Conservation (phyloP, 768 basidiomycete genomes). For the Mycena capillaripes region DNA sequence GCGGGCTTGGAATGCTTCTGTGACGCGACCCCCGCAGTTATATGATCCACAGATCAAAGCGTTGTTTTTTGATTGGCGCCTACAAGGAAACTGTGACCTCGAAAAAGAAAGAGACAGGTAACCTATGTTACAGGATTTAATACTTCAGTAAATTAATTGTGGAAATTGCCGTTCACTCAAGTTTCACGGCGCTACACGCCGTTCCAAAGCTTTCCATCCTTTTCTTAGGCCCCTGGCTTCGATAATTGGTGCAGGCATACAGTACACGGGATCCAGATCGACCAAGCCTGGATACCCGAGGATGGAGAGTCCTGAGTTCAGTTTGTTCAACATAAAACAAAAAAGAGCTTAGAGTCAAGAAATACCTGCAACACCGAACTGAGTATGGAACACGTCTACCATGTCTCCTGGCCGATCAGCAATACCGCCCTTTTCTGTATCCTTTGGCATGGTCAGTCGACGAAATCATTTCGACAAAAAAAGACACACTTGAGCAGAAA, state of each 20-base stretch:
- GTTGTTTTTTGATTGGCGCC: too few species aligned
- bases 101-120: too few species aligned
- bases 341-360: slow-evolving; percentile 22
- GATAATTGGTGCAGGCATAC: slow-evolving; percentile 89
- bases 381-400: slow-evolving; percentile 97
- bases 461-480: neutral
- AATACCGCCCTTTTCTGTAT: slow-evolving; percentile 92
- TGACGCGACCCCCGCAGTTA: too few species aligned
- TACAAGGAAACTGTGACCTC: too few species aligned
- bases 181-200: slow-evolving; percentile 39
- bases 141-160: neutral
- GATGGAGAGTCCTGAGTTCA: slow-evolving; percentile 84
- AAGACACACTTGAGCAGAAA: slow-evolving; percentile 82
- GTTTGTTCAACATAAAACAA: neutral
- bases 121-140: too few species aligned
- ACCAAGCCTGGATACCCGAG: slow-evolving; percentile 88
- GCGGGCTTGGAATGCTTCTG: too few species aligned
- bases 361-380: slow-evolving; percentile 89
- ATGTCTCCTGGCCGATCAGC: slow-evolving; percentile 94
- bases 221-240: slow-evolving; percentile 79
- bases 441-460: slow-evolving; percentile 60
- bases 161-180: neutral
- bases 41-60: too few species aligned
- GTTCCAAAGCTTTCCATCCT: slow-evolving; percentile 70
- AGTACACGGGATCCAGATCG: slow-evolving; percentile 95